Evolutionary conservation across 495 filamentous ascomycete genomes (phyloP), one percentile per base, ranked within the genome.

Genomic region (Lophiotrema nucula): DNA sequence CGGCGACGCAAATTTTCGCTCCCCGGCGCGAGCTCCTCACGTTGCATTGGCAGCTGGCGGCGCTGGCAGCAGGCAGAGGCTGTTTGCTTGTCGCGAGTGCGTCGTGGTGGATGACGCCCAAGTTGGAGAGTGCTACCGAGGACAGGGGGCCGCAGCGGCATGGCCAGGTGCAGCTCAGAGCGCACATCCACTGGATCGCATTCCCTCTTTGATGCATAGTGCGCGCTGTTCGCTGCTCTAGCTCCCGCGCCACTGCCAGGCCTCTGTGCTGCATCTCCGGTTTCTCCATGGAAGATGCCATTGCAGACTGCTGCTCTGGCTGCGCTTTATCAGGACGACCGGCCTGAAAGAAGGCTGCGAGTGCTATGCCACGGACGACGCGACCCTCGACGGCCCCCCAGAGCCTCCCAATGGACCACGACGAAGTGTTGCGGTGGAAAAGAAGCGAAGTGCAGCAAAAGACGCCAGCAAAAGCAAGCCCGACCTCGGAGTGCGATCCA

Each of bases 381-480:
- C n/a, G n/a, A n/a, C n/a, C n/a, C n/a, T n/a, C n/a, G n/a, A n/a
- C n/a, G n/a, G n/a, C n/a, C n/a, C n/a, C n/a, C n/a, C n/a, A n/a
- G n/a, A n/a, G n/a, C n/a, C n/a, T n/a, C n/a, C n/a, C n/a, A n/a
- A n/a, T n/a, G n/a, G n/a, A n/a, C n/a, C n/a, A n/a, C n/a, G n/a
- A n/a, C n/a, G n/a, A n/a, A n/a, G n/a, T n/a, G n/a, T n/a, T n/a
- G n/a, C n/a, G n/a, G n/a, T n/a, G n/a, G n/a, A n/a, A n/a, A n/a
- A n/a, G n/a, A n/a, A n/a, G n/a, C n/a, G n/a, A n/a, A n/a, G n/a
- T n/a, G n/a, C n/a, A n/a, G n/a, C n/a, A n/a, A n/a, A n/a, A n/a
- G n/a, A n/a, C 28, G 23, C 27, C 46, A 33, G 12, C 35, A 58
- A 50, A 51, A 58, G 55, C 55, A 50, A 44, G 28, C 53, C 55